phyloP scores from a whole-genome alignment of 371 early-diverging fungal genomes.

The Neoconidiobolus thromboides region DNA sequence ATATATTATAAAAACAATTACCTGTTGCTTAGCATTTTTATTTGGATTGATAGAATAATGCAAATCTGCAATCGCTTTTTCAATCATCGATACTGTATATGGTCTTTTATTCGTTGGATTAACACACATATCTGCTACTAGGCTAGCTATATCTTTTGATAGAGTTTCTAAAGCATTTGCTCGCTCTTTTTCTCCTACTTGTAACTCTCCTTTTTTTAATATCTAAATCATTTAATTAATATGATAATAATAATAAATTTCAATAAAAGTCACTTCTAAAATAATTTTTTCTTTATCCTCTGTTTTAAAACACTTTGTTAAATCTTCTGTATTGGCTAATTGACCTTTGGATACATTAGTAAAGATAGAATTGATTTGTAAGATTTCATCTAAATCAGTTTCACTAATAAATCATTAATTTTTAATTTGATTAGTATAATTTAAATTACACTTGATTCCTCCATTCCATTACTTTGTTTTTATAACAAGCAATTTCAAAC shows the following conservation, averaged over 20 bases:
- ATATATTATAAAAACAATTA: neutral
- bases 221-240: slow-evolving; percentile 26
- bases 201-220: slow-evolving; percentile 84
- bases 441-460: slow-evolving; percentile 62
- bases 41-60: slow-evolving; percentile 79
- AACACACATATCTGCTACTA: slow-evolving; percentile 82
- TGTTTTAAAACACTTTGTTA: slow-evolving; percentile 73
- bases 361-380: slow-evolving; percentile 86
- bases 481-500: slow-evolving; percentile 96
- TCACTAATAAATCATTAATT: slow-evolving; percentile 30
- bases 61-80: slow-evolving; percentile 85
- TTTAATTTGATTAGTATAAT: neutral
- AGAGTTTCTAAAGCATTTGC: slow-evolving; percentile 55
- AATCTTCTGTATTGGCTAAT: slow-evolving; percentile 72
- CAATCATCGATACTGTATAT: slow-evolving; percentile 91
- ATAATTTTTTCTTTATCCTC: slow-evolving; percentile 65
- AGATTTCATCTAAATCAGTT: slow-evolving; percentile 87
- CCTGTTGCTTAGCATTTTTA: slow-evolving; percentile 58
- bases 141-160: slow-evolving; percentile 79
- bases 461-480: slow-evolving; percentile 97
- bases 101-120: slow-evolving; percentile 89
- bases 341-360: slow-evolving; percentile 93
- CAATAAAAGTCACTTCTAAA: slow-evolving; percentile 30
- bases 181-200: slow-evolving; percentile 92
- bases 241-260: neutral